Conservation (phyloP, 805 yeast species). For the Hanseniaspora vineae region DNA sequence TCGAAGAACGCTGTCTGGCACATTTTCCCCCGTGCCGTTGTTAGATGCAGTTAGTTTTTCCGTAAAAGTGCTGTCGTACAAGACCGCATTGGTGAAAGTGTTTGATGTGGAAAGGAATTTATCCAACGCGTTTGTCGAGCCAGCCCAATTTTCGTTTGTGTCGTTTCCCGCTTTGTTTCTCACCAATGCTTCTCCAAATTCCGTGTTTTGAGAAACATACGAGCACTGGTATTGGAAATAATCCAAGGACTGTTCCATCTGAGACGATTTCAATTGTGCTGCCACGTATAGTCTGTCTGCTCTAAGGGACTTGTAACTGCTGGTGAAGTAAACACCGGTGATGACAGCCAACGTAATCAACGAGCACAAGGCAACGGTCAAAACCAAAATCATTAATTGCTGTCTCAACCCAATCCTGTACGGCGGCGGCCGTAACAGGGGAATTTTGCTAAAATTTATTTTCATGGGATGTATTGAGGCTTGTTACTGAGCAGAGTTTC, state of each 20-base stretch:
- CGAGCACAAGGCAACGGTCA: constrained; percentile 56
- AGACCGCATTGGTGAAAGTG: constrained; percentile 45
- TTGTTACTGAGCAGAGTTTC: no score
- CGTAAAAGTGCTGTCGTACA: constrained; percentile 49
- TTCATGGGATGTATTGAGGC: no score
- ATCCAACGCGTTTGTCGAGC: constrained; percentile 35
- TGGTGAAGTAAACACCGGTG: constrained; percentile 61
- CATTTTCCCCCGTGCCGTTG: constrained; percentile 25
- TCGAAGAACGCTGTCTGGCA: constrained; percentile 23
- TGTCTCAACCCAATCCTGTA: constrained; percentile 56
- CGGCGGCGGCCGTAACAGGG: constrained; percentile 11
- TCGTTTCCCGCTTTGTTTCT: constrained; percentile 63
- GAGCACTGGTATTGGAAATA: constrained; percentile 54
- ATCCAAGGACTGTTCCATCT: constrained; percentile 55
- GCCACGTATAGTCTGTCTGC: constrained; percentile 64
- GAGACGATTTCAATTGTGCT: constrained; percentile 71
- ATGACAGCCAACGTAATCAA: constrained; percentile 62
- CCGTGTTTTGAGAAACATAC: constrained; percentile 49
- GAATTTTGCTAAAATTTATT: neutral
- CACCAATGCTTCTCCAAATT: constrained; percentile 47
- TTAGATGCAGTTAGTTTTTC: constrained; percentile 34
- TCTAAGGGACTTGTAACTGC: constrained; percentile 46
- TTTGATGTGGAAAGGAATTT: constrained; percentile 55
- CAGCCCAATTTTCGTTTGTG: constrained; percentile 34
- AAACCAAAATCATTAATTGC: constrained; percentile 60